Percentiles rank a stretch among this genome's conserved stretches.
phyloP scores from a whole-genome alignment of 176 grass and related monocot genomes.

The Oryza punctata region DNA sequence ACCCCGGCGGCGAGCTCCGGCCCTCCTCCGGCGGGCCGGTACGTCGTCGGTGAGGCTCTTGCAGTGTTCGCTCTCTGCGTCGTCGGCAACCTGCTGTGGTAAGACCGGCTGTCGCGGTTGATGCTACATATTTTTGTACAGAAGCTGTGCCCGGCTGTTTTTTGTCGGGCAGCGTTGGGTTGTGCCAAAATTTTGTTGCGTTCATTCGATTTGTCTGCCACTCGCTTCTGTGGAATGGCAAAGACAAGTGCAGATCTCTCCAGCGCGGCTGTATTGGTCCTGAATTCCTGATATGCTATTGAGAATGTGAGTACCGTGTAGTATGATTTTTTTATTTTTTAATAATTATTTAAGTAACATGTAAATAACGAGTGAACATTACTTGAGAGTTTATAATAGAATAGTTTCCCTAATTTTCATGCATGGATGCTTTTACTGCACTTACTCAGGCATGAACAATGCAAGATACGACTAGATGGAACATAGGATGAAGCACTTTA shows the following conservation, averaged over 20 bases:
- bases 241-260: neutral
- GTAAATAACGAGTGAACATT: too few species aligned
- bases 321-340: too few species aligned
- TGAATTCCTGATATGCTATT: neutral
- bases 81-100: neutral
- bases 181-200: neutral
- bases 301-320: neutral
- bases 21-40: neutral
- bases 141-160: neutral
- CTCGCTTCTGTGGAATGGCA: neutral
- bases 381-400: too few species aligned
- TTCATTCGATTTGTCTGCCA: neutral
- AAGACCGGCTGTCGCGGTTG: neutral
- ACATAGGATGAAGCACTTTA: too few species aligned
- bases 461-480: too few species aligned
- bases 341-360: too few species aligned
- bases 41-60: neutral
- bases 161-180: neutral
- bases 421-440: too few species aligned
- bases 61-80: neutral
- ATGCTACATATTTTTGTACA: slow-evolving; percentile 25
- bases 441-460: too few species aligned
- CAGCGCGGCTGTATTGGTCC: neutral
- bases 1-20: slow-evolving; percentile 23
- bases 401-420: too few species aligned